phyloP scores from a whole-genome alignment of 176 grass and related monocot genomes.

The Oropetium thomaeum region DNA sequence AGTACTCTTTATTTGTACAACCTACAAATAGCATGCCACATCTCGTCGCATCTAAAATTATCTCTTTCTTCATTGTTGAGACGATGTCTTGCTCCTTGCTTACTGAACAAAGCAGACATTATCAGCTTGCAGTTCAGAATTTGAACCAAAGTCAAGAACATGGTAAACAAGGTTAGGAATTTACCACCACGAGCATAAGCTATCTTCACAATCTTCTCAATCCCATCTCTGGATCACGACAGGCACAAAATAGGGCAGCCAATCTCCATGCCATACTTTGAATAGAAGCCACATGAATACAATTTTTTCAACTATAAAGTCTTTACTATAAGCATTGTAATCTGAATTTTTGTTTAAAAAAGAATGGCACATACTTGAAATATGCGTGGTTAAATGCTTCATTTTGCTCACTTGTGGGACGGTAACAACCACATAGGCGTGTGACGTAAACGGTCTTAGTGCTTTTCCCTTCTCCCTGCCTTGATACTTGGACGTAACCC shows the following conservation, averaged over 20 bases:
- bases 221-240: constrained; percentile 76
- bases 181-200: constrained; percentile 83
- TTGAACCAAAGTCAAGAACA: constrained; percentile 6
- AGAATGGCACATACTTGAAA: constrained; percentile 48
- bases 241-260: constrained; percentile 71
- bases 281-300: constrained; percentile 19
- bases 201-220: constrained; percentile 92
- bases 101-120: constrained; percentile 42
- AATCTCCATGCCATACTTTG: constrained; percentile 64
- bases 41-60: constrained; percentile 25
- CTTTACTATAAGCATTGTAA: not conserved
- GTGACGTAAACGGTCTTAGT: no score
- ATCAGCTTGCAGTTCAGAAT: constrained; percentile 14
- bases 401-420: constrained; percentile 66
- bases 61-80: constrained; percentile 67
- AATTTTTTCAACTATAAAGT: constrained; percentile 1
- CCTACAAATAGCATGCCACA: not conserved
- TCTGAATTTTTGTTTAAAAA: no score
- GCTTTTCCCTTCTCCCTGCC: no score
- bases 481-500: no score
- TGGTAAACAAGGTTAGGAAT: not conserved
- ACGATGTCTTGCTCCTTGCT: constrained; percentile 68
- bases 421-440: constrained; percentile 61
- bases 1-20: not conserved
- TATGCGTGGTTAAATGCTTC: constrained; percentile 72